These are phyloP conservation scores for Aspergillus puulaauensis DNA, from an alignment of 2,329 filamentous ascomycete species.

Conservation along the genomic window DNA sequence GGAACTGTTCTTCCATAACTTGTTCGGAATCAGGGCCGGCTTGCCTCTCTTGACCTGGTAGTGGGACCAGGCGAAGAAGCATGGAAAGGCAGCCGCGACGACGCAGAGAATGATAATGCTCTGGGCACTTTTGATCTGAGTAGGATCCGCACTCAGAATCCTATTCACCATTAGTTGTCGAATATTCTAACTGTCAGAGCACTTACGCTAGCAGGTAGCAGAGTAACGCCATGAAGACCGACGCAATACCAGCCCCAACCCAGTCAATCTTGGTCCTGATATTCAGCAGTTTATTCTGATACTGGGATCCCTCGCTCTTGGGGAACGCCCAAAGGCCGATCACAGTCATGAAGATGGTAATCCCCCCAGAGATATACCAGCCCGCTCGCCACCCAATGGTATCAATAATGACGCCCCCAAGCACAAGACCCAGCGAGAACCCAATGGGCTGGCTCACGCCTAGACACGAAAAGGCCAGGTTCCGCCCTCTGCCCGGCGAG, in stretches of 20 bases:
- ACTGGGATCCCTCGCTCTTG: conserved; percentile 26
- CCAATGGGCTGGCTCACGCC: conserved; percentile 53
- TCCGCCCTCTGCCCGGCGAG: conserved; percentile 47
- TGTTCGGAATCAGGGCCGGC: no score
- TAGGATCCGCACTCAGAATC: no score
- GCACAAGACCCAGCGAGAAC: conserved; percentile 51
- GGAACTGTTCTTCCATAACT: no score
- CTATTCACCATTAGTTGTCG: no score
- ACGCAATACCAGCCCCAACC: conserved; percentile 47
- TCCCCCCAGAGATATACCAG: conserved; percentile 45
- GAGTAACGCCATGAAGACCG: conserved; percentile 46
- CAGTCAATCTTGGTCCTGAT: conserved; percentile 48
- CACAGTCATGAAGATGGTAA: conserved; percentile 22
- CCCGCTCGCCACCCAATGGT: conserved; percentile 49
- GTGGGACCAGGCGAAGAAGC: no score
- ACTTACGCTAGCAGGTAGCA: conserved; percentile 44
- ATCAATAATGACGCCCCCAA: conserved; percentile 38
- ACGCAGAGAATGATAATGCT: no score
- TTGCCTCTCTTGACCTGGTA: no score
- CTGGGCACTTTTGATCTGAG: no score
- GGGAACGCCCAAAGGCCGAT: conserved; percentile 19
- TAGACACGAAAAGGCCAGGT: conserved; percentile 54
- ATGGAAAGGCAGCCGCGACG: no score
- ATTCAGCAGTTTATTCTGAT: not conserved
- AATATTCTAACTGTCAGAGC: no score